Base-by-base conservation (phyloP, 2,329 filamentous ascomycete genomes). In the Thermothelomyces thermophilus region DNA sequence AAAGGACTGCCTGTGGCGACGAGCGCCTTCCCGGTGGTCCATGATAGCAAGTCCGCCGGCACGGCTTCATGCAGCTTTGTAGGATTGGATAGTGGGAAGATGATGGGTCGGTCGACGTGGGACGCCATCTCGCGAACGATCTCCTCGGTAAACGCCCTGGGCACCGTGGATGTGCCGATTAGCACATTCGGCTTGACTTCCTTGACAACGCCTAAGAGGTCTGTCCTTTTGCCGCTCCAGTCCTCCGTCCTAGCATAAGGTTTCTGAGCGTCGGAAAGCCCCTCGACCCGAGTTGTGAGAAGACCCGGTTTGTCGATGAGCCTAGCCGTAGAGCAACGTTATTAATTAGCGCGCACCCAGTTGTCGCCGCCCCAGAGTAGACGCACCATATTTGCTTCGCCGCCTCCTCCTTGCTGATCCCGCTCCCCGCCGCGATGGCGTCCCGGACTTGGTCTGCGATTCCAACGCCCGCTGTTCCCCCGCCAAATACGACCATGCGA, bases 1-100 rank as follows among this genome's bases (percentile, higher is more conserved):
- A 94, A 95, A 0, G 90, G 89, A 8, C 84, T 88, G 4, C 90
- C 90, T 0, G 90, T 95, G 0, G 90, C 87, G 3, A 93, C 82
- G 3, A 95, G 74, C 0, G 82, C 88, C 56, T 80, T 82, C 1
- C 89, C 88, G 37, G 84, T 68, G 0, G 87, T 91, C 90, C 89
- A 95, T 2, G 79, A 66, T 48, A 84, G 81, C 19, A 95, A 70
- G 63, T 95, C 87, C 14, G 79, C 71, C 0, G 90, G 90, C 7
- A 82, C 77, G 1, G 88, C 90, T 67, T 95, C 90, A 63, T 94
- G 88, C 0, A 95, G 77, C 1, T 80, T 74, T 0, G 89, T 95
- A 0, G 90, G 90, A 65, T 95, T 95, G 2, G 86, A 91, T 1
- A 95, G 76, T 0, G 90, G 90, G 53, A 95, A 81, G 51, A 89